Evolutionary conservation across 257 asterid genomes (phyloP).

Genomic region (Solanum chilense): DNA sequence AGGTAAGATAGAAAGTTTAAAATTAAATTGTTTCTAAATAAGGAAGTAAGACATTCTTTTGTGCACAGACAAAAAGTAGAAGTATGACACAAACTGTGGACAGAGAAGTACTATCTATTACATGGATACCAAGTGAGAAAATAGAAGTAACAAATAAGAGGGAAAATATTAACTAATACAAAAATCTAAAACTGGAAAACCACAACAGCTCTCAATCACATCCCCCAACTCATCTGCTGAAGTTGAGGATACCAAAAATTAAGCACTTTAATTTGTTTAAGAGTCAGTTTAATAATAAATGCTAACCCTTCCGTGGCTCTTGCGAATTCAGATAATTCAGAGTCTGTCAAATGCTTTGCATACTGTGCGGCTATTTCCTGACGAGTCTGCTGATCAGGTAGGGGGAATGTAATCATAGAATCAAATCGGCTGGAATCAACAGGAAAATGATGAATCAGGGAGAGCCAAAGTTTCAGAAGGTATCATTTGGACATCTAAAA

Average conservation of each 20-base stretch:
- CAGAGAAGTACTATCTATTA: neutral
- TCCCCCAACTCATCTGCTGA: neutral
- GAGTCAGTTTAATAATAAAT: neutral
- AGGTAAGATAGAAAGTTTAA: neutral
- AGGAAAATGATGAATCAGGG: neutral
- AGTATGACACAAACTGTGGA: neutral
- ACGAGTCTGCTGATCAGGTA: slow-evolving; percentile 84
- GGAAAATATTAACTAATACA: neutral
- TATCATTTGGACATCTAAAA: neutral
- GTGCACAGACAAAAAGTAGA: neutral
- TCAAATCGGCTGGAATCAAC: slow-evolving; percentile 79
- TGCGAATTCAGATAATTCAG: slow-evolving; percentile 67
- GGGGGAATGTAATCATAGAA: slow-evolving; percentile 60
- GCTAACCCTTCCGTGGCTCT: slow-evolving; percentile 56
- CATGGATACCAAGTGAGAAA: neutral
- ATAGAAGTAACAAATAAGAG: neutral
- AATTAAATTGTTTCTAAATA: neutral
- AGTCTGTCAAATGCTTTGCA: slow-evolving; percentile 75
- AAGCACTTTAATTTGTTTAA: neutral
- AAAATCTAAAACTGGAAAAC: neutral
- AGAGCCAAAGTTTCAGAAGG: neutral
- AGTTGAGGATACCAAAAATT: neutral
- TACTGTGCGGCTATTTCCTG: slow-evolving; percentile 74
- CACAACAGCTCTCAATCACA: neutral
- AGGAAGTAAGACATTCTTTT: neutral